A percentile compares a stretch with the other conserved stretches of the same genome.
These are phyloP conservation scores for Mucuna pruriens DNA, from an alignment of 306 rosid species.

Conservation along the genomic window DNA sequence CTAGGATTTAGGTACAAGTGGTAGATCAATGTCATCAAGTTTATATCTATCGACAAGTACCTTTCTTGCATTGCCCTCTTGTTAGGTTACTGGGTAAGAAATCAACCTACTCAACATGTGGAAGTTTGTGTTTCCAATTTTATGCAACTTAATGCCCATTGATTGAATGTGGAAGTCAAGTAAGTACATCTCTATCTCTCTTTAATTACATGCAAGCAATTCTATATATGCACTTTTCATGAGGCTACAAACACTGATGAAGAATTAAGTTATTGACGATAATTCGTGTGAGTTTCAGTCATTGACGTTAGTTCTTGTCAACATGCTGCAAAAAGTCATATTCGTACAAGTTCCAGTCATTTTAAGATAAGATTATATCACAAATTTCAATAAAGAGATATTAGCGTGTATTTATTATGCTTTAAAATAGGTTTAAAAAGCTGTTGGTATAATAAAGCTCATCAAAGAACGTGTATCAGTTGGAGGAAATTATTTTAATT, in stretches of 20 bases:
- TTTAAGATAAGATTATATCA: neutral
- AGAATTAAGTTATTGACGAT: neutral
- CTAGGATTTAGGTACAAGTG: conserved; percentile 10
- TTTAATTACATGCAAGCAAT: neutral
- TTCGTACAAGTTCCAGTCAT: neutral
- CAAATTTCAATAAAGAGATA: neutral
- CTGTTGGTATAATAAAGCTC: too few relatives aligned
- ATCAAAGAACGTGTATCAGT: too few relatives aligned
- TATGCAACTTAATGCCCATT: neutral
- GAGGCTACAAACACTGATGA: neutral
- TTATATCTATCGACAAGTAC: neutral
- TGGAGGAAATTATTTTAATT: too few relatives aligned
- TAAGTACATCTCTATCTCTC: neutral
- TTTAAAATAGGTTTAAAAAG: neutral
- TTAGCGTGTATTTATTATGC: neutral
- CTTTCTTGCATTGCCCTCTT: neutral
- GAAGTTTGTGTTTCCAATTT: neutral
- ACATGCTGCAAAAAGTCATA: neutral
- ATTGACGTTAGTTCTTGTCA: neutral
- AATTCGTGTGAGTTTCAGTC: neutral
- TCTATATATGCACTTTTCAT: neutral
- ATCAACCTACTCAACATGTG: neutral
- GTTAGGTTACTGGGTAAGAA: neutral
- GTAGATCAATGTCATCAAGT: conserved; percentile 3
- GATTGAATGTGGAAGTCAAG: neutral